Evolutionary conservation across 2,329 filamentous ascomycete genomes (phyloP), one percentile per base, ranked within the genome.

Genomic region (Parascedosporium putredinis): DNA sequence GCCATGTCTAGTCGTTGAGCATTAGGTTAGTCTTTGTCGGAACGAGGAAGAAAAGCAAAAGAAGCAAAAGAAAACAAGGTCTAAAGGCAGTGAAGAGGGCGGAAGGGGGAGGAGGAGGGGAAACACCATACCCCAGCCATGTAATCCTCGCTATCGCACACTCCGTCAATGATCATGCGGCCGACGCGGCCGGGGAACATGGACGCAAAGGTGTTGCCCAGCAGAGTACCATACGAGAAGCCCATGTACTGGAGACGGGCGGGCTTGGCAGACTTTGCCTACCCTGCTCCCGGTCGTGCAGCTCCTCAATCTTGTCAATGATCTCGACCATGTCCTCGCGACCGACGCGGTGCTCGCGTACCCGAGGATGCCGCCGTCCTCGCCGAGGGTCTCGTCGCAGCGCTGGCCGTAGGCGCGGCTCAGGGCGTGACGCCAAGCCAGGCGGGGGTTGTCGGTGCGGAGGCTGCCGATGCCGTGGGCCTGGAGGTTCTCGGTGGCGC

Each of bases 201-300:
- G 25, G 64, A 61, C 2, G 64, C 61, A 53, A 67, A 64, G 25
- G 61, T 62, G 38, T 64, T 64, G 1, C 65, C 65, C 0, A 67
- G 56, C 0, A 63, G 16, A 2, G 62, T 65, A 14, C 64, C 63
- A 16, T 78, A 78, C 5, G 71, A 74, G 48, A 76, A 68, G 0
- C 74, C 73, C 62, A 71, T 68, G 54, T 74, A 78, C 55, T 70
- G 69, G 25, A 76, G 54, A 10, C 59, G 54, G 3, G 58, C 51
- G 2, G 53, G 47, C 1, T 55, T 44, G n/a, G n/a, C n/a, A n/a
- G n/a, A n/a, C 27, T 49, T 43, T 20, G 53, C 53, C 20, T 23
- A 36, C 45, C 14, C 22, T 9, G 40, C 8, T 45, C 24, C 22
- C 12, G n/a, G n/a, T 55, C 55, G 6, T 58, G 55, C 31, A 64